A percentile compares a stretch with the other conserved stretches of the same genome.
phyloP scores from a whole-genome alignment of 1,139 yeast genomes.

The Taphrina flavorubra region DNA sequence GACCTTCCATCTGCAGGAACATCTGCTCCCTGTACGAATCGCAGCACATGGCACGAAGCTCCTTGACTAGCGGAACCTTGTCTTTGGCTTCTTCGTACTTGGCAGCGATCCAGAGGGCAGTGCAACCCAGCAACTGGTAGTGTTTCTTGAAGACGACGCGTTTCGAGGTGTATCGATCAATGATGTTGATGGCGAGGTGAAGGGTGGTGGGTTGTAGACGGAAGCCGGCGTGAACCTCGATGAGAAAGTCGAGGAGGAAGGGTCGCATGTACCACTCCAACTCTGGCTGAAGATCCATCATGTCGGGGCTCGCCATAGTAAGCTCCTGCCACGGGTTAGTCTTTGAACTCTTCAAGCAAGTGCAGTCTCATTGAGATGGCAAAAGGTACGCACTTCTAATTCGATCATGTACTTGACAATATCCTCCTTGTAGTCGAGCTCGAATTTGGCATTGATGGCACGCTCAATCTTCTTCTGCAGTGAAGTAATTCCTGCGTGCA shows the following conservation, averaged over 20 bases:
- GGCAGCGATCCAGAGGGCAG: slow-evolving; percentile 94
- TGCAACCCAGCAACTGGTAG: slow-evolving; percentile 89
- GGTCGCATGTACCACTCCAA: slow-evolving; percentile 94
- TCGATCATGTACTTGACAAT: slow-evolving; percentile 52
- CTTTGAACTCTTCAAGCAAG: neutral
- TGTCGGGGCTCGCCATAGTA: slow-evolving; percentile 60
- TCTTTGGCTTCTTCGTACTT: slow-evolving; percentile 88
- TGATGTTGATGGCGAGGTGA: slow-evolving; percentile 76
- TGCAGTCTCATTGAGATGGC: neutral
- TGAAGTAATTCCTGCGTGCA: slow-evolving; percentile 10
- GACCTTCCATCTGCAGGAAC: slow-evolving; percentile 96
- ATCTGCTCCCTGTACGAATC: slow-evolving; percentile 84
- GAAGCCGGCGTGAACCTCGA: slow-evolving; percentile 80
- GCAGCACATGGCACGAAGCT: slow-evolving; percentile 78
- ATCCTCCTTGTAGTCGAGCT: slow-evolving; percentile 53
- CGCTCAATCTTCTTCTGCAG: slow-evolving; percentile 44
- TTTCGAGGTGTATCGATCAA: slow-evolving; percentile 89
- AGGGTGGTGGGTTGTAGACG: slow-evolving; percentile 78
- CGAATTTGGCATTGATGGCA: slow-evolving; percentile 47
- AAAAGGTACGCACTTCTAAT: slow-evolving; percentile 48
- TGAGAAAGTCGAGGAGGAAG: slow-evolving; percentile 75
- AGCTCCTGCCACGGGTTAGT: slow-evolving; percentile 49
- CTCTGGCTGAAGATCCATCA: slow-evolving; percentile 92
- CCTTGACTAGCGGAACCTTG: slow-evolving; percentile 79
- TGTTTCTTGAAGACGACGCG: slow-evolving; percentile 91